Conservation (phyloP, 805 yeast species). For the Suhomyces faveliae region DNA sequence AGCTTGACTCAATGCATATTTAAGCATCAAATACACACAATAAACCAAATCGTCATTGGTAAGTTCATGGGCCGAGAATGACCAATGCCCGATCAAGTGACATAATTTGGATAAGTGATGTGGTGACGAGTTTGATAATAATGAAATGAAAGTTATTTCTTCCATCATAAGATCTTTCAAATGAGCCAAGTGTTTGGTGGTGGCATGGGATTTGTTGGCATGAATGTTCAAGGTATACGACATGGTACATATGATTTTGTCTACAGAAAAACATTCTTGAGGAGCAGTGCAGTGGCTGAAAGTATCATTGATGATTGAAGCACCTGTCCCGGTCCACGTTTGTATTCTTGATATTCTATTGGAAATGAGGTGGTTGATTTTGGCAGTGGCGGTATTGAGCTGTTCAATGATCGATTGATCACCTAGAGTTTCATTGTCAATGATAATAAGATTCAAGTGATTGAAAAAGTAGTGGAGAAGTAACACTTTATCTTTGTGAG, state of each 20-base stretch:
- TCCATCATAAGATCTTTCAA: constrained; percentile 26
- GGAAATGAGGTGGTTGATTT: constrained; percentile 24
- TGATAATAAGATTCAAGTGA: constrained; percentile 36
- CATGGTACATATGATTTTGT: constrained; percentile 32
- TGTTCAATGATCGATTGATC: constrained; percentile 11
- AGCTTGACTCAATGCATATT: constrained; percentile 38
- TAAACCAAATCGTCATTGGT: constrained; percentile 63
- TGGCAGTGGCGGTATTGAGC: constrained; percentile 20
- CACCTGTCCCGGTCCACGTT: constrained; percentile 44
- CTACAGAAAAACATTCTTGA: constrained; percentile 2
- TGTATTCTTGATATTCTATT: constrained; percentile 39
- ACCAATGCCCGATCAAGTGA: constrained; percentile 57
- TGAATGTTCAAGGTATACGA: constrained; percentile 25
- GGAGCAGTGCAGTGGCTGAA: neutral
- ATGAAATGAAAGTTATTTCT: constrained; percentile 29
- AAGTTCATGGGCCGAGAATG: constrained; percentile 67
- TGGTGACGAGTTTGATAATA: constrained; percentile 25
- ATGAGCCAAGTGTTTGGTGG: constrained; percentile 19
- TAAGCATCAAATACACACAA: constrained; percentile 57
- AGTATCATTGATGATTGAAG: constrained; percentile 19
- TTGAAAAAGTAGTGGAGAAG: constrained; percentile 36
- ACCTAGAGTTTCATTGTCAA: constrained; percentile 11
- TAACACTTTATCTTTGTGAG: constrained; percentile 27
- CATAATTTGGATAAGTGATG: constrained; percentile 28
- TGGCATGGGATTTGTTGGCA: constrained; percentile 23